Evolutionary conservation across 2,329 filamentous ascomycete species (phyloP).

Genomic region (Colletotrichum navitas): DNA sequence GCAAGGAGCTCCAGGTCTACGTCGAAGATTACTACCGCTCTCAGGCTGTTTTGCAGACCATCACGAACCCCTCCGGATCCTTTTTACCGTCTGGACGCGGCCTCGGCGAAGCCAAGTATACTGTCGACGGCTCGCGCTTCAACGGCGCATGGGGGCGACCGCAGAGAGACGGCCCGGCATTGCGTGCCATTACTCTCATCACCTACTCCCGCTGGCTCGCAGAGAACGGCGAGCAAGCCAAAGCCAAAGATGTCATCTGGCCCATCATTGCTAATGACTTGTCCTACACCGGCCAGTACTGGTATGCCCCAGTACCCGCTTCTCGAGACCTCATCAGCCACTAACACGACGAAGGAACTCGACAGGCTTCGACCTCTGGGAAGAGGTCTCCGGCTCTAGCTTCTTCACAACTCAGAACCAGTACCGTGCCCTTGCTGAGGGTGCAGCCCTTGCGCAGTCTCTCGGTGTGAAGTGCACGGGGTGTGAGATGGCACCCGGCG

Average conservation of each 20-base stretch:
- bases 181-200: constrained; percentile 69
- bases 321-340: not conserved
- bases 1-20: constrained; percentile 57
- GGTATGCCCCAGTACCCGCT: constrained; percentile 45
- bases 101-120: constrained; percentile 68
- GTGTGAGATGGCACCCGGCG: constrained; percentile 63
- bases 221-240: constrained; percentile 55
- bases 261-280: constrained; percentile 69
- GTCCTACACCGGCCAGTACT: constrained; percentile 66
- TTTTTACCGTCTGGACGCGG: constrained; percentile 59
- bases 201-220: constrained; percentile 66
- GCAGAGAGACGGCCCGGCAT: constrained; percentile 70
- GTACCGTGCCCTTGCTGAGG: constrained; percentile 64
- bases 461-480: constrained; percentile 62
- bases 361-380: constrained; percentile 71
- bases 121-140: constrained; percentile 63
- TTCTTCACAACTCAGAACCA: constrained; percentile 71
- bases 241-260: constrained; percentile 62
- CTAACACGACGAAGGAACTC: constrained; percentile 53
- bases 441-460: constrained; percentile 62
- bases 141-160: constrained; percentile 69
- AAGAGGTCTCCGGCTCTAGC: constrained; percentile 68
- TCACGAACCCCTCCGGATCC: constrained; percentile 65
- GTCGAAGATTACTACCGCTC: constrained; percentile 66
- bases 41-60: constrained; percentile 64